Conservation (phyloP, 2,329 filamentous ascomycete species). For the Keithomyces neogunnii region DNA sequence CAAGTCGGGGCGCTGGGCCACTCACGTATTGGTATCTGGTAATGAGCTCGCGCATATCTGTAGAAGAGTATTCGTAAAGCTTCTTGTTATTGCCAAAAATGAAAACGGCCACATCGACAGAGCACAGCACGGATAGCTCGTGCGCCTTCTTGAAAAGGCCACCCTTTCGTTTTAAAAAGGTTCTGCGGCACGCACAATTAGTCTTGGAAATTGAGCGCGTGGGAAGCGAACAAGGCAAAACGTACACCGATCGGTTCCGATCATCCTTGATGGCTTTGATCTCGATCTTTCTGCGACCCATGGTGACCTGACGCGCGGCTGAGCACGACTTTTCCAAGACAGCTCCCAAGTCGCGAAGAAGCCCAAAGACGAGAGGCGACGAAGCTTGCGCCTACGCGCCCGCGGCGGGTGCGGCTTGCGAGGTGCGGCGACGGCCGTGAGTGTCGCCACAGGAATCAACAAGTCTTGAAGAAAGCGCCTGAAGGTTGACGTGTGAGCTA, state of each 20-base stretch:
- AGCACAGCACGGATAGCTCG: constrained; percentile 94
- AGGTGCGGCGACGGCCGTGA: background rate
- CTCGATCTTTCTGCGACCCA: constrained; percentile 99
- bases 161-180: constrained; percentile 96
- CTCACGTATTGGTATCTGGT: constrained; percentile 84
- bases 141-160: constrained; percentile 99
- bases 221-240: constrained; percentile 11
- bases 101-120: constrained; percentile 96
- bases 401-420: background rate
- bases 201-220: background rate
- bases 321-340: constrained; percentile 6
- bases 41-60: constrained; percentile 86
- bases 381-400: background rate
- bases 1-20: constrained; percentile 15
- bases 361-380: background rate
- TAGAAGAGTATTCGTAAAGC: constrained; percentile 93
- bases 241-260: constrained; percentile 94
- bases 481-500: background rate
- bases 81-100: constrained; percentile 99
- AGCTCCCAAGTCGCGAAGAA: constrained; percentile 11
- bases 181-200: constrained; percentile 43
- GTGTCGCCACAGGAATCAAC: background rate
- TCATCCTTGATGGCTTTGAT: constrained; percentile 99
- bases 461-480: background rate
- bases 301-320: constrained; percentile 29